Percentiles rank a stretch among this genome's conserved stretches.
Evolutionary conservation across 108 stramenopile genomes (phyloP).

Genomic region (Nitzschia inconspicua): DNA sequence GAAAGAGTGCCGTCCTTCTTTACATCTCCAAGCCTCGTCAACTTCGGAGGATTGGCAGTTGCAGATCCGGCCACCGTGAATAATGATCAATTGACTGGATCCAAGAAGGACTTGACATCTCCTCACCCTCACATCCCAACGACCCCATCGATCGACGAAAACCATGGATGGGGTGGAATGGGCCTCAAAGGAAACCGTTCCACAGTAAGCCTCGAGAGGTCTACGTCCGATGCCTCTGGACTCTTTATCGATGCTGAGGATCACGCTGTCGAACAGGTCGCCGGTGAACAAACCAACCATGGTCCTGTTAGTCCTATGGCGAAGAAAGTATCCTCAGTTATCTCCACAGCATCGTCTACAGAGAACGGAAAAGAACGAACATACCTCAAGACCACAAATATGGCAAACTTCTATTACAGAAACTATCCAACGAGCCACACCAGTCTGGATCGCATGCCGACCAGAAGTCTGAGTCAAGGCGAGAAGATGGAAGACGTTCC

Average conservation of each 20-base stretch:
- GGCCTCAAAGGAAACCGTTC: conserved; percentile 84
- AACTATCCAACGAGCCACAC: conserved; percentile 25
- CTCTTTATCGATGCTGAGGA: conserved; percentile 73
- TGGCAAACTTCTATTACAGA: conserved; percentile 90
- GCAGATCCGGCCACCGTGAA: conserved; percentile 51
- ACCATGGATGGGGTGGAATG: conserved; percentile 77
- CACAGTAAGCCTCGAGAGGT: conserved; percentile 51
- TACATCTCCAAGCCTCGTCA: conserved; percentile 75
- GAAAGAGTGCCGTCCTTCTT: conserved; percentile 76
- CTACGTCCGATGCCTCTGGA: conserved; percentile 59
- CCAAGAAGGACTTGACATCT: neutral
- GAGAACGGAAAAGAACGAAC: conserved; percentile 4
- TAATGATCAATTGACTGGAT: conserved; percentile 14
- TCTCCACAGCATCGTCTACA: neutral
- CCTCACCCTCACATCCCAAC: neutral
- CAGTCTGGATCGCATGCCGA: neutral
- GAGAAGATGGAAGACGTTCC: conserved; percentile 1
- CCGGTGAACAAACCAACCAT: conserved; percentile 31
- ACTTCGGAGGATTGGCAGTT: conserved; percentile 69
- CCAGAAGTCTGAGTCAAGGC: conserved; percentile 9
- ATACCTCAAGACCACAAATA: conserved; percentile 83
- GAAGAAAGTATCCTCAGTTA: neutral
- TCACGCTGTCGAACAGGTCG: conserved; percentile 12
- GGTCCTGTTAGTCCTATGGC: neutral
- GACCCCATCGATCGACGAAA: conserved; percentile 30